Conservation (phyloP, 495 filamentous ascomycete genomes). For the Penicillium maclennaniae region DNA sequence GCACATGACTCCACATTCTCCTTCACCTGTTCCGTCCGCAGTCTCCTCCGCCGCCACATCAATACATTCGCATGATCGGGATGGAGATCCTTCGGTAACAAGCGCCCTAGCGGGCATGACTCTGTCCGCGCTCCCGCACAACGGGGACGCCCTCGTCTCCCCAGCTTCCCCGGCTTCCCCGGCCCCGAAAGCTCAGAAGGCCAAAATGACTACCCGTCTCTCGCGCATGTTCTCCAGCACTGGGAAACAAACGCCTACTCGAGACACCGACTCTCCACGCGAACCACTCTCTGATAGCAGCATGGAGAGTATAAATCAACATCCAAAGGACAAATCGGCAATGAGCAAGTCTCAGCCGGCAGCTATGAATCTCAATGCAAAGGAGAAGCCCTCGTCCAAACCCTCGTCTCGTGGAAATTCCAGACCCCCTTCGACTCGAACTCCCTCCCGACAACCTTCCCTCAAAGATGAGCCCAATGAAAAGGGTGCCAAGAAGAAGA, state of each 20-base stretch:
- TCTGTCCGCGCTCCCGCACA: conserved; percentile 29
- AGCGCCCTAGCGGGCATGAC: conserved; percentile 46
- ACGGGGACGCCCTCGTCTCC: conserved; percentile 32
- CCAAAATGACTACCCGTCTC: conserved; percentile 55
- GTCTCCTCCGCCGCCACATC: conserved; percentile 43
- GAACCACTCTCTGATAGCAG: conserved; percentile 41
- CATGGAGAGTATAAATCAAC: conserved; percentile 32
- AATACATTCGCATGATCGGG: conserved; percentile 37
- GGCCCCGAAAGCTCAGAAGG: conserved; percentile 40
- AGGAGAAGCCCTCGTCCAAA: conserved; percentile 36
- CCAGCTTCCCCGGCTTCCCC: conserved; percentile 27
- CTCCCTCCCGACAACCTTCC: conserved; percentile 42
- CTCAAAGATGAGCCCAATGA: conserved; percentile 35
- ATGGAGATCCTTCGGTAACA: conserved; percentile 47
- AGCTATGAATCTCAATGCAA: conserved; percentile 14
- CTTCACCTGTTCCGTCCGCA: conserved; percentile 44
- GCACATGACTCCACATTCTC: conserved; percentile 48
- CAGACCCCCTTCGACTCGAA: conserved; percentile 32
- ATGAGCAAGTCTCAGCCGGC: background rate
- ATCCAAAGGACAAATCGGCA: conserved; percentile 21
- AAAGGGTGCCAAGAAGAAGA: conserved; percentile 32
- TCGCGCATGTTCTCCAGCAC: conserved; percentile 57
- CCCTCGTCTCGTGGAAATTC: conserved; percentile 30
- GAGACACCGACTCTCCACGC: conserved; percentile 30
- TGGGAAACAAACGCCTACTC: conserved; percentile 30